Evolutionary conservation across 2,329 filamentous ascomycete genomes (phyloP).

Genomic region (Sarocladiaceae sp.): DNA sequence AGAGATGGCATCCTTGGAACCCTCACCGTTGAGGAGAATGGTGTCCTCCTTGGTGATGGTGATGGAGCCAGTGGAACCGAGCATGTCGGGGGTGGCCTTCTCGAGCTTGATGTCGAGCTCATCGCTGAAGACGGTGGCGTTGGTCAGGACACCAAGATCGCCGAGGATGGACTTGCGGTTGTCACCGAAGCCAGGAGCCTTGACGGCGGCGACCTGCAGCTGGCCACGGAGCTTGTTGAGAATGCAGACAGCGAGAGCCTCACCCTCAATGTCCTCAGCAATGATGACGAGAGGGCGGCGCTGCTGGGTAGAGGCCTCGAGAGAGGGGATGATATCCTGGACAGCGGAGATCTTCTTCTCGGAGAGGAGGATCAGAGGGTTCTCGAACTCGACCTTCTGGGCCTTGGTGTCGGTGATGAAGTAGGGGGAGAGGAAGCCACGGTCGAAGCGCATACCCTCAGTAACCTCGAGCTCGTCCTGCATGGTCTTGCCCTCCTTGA

Average conservation of each 20-base stretch:
- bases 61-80: slow-evolving; percentile 94
- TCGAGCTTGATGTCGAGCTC: slow-evolving; percentile 99
- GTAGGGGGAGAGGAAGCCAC: slow-evolving; percentile 96
- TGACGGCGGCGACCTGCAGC: slow-evolving; percentile 96
- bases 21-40: slow-evolving; percentile 95
- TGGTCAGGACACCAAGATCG: slow-evolving; percentile 91
- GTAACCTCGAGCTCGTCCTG: slow-evolving; percentile 97
- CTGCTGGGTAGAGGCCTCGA: slow-evolving; percentile 92
- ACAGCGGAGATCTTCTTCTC: slow-evolving; percentile 99
- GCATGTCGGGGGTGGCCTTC: slow-evolving; percentile 92
- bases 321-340: slow-evolving; percentile 96
- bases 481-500: slow-evolving; percentile 99
- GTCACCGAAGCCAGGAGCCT: slow-evolving; percentile 98
- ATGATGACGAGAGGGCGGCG: slow-evolving; percentile 97
- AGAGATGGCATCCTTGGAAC: slow-evolving; percentile 84
- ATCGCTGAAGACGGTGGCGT: slow-evolving; percentile 94
- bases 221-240: slow-evolving; percentile 99
- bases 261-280: slow-evolving; percentile 97
- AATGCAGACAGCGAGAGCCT: slow-evolving; percentile 97
- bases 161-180: slow-evolving; percentile 99
- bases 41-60: slow-evolving; percentile 99
- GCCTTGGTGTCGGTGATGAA: slow-evolving; percentile 99
- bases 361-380: slow-evolving; percentile 94
- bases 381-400: slow-evolving; percentile 99
- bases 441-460: slow-evolving; percentile 99